Evolutionary conservation across 202 grass and related monocot species (phyloP).

Genomic region (Schoenoplectus tabernaemontani): DNA sequence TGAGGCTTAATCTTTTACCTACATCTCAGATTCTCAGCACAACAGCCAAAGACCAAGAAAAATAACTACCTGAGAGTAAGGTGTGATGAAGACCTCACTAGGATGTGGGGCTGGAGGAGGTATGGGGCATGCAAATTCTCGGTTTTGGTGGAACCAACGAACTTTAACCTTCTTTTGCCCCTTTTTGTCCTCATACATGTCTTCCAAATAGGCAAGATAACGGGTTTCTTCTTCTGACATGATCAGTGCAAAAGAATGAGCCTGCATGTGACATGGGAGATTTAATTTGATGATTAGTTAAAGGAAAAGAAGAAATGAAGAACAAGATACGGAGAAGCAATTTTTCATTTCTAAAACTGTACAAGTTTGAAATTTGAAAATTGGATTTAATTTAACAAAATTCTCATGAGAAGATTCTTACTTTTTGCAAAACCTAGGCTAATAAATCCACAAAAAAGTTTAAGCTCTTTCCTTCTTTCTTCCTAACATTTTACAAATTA

Average conservation of each 20-base stretch:
- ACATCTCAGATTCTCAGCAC: not conserved
- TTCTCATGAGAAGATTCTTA: too few relatives aligned
- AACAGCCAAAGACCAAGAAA: not conserved
- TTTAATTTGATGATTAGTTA: not conserved
- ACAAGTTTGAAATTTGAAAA: too few relatives aligned
- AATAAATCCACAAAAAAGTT: slow-evolving; percentile 3
- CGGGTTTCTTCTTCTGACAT: slow-evolving; percentile 85
- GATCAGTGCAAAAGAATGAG: slow-evolving; percentile 77
- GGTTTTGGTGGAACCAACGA: slow-evolving; percentile 97
- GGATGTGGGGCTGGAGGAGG: slow-evolving; percentile 86
- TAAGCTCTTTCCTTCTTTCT: not conserved
- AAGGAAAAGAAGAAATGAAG: too few relatives aligned
- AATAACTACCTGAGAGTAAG: slow-evolving; percentile 72
- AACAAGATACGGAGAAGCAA: too few relatives aligned
- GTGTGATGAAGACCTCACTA: slow-evolving; percentile 95
- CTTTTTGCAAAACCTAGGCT: too few relatives aligned
- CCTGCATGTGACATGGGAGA: slow-evolving; percentile 32
- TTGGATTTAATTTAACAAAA: too few relatives aligned
- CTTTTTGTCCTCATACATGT: slow-evolving; percentile 99
- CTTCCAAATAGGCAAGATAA: slow-evolving; percentile 97
- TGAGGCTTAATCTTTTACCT: not conserved
- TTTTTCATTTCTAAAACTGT: too few relatives aligned
- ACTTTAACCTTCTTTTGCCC: slow-evolving; percentile 98
- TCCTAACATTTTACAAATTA: not conserved
- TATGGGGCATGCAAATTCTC: slow-evolving; percentile 87